Evolutionary conservation across 169 alveolate species (phyloP), one percentile per base, ranked within the genome.

Genomic region (Plasmodium ovale): DNA sequence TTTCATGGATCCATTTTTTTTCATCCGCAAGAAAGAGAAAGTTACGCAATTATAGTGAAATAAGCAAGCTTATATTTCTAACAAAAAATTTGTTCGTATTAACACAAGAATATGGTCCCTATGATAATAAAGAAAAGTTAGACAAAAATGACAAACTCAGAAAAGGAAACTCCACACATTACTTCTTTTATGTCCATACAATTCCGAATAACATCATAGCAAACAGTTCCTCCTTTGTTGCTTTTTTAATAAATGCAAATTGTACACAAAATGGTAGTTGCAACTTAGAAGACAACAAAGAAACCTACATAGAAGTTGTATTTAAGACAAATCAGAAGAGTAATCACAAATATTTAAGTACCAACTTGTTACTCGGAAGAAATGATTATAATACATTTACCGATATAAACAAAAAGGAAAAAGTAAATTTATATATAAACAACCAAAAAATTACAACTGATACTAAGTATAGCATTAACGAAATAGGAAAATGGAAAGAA

Each of bases 401-500:
- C 21, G 31, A 29, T 35, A 9, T 6, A 44, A 49, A 70, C n/a
- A 27, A 51, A 70, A 21, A 56, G 21, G 37, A 44, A 10, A 42
- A 42, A 7, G 23, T 44, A n/a, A 56, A 56, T 23, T 73, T 73
- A 37, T 39, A 31, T 53, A 73, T 73, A 58, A 73, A 73, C 25
- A 73, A 73, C 29, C 23, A 58, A 0, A 23, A 54, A 56, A 73
- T 73, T 35, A 16, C 73, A n/a, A 64, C 27, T 19, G 25, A 56
- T 29, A 73, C 71, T 6, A 14, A 33, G 39, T 73, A 73, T 42
- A 12, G 21, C n/a, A 58, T 73, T 27, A 73, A 21, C 1, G 87
- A 73, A 73, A 73, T 73, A 33, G 87, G 87, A 4, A 73, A 58
- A 16, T 29, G 9, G 49, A 47, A 59, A 42, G 72, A 73, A 73